These are phyloP conservation scores for Phylloporus sp. DNA, from an alignment of 768 basidiomycete species.

Conservation along the genomic window DNA sequence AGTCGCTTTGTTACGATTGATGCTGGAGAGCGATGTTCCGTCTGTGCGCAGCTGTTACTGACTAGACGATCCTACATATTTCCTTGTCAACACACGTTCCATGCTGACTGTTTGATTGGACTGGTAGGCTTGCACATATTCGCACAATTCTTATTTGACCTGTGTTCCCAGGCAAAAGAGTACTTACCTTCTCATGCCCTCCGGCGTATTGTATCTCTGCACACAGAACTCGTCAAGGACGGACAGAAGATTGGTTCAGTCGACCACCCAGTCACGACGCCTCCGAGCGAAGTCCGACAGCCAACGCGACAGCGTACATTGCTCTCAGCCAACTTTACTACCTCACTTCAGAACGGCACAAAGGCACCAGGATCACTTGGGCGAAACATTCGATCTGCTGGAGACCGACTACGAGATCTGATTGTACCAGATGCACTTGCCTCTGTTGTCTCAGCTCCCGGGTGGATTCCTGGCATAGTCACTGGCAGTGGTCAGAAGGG, in stretches of 20 bases:
- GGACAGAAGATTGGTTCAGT: slow-evolving; percentile 28
- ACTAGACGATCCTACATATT: slow-evolving; percentile 97
- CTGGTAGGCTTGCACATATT: slow-evolving; percentile 55
- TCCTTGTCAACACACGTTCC: slow-evolving; percentile 96
- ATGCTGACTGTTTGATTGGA: slow-evolving; percentile 94
- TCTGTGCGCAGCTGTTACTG: slow-evolving; percentile 71
- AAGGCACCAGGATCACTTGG: slow-evolving; percentile 67
- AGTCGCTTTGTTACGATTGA: slow-evolving; percentile 92
- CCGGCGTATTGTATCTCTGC: slow-evolving; percentile 81
- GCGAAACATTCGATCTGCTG: slow-evolving; percentile 80
- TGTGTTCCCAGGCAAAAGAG: slow-evolving; percentile 74
- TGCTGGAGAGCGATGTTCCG: slow-evolving; percentile 79
- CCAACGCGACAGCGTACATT: slow-evolving; percentile 58
- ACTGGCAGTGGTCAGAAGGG: slow-evolving; percentile 43
- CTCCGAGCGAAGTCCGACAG: slow-evolving; percentile 39
- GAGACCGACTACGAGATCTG: slow-evolving; percentile 85
- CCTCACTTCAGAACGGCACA: slow-evolving; percentile 58
- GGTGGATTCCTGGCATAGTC: slow-evolving; percentile 73
- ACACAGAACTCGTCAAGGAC: slow-evolving; percentile 75
- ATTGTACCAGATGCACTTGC: slow-evolving; percentile 94
- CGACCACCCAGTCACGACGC: slow-evolving; percentile 33
- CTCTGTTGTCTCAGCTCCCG: slow-evolving; percentile 71
- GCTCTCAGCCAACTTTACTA: slow-evolving; percentile 69
- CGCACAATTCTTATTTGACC: background rate
- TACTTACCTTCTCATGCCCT: slow-evolving; percentile 79